Base-by-base conservation (phyloP, 495 filamentous ascomycete species). In the Cryomyces antarcticus region DNA sequence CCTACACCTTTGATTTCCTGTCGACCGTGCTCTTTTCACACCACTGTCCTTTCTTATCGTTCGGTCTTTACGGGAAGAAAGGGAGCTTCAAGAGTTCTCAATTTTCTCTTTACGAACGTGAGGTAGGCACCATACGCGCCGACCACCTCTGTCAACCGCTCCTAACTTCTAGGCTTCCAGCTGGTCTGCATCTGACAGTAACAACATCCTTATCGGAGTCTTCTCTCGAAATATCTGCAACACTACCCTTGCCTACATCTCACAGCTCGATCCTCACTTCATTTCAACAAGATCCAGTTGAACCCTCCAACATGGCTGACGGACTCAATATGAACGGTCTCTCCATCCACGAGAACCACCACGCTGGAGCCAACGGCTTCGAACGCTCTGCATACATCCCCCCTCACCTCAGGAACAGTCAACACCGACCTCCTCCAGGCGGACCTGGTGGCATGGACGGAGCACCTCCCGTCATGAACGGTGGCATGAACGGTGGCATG, bases 251-350 rank as follows among this genome's bases (percentile, higher is more conserved):
- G 17, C 17, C 17, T 24, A 24, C 17, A 24, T 24, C 17, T 1
- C 17, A 2, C 17, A 24, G 17, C 17, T 24, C 17, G 17, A 24
- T 24, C 1, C 17, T 24, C 17, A 24, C 17, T 24, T 24, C 17
- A 24, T 24, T 2, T 2, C 17, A 24, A 24, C 17, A 24, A 24
- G 17, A 24, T 24, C 17, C 17, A 24, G 17, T 24, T 24, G 17
- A 24, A 24, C 17, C 44, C 37, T 41, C 38, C 67, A 77, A 59
- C 52, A 96, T 96, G 89, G 88, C 89, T 62, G 86, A 94, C 62
- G 77, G 92, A 66, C 75, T 97, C 51, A 84, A 86, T 61, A 87
- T 95, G 80, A 75, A 72, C 61, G 77, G 79, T 59, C 69, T 93
- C 56, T 79, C 69, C 59, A 68, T 94, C 51, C 71, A 71, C 58